Conservation (phyloP, 1,139 yeast genomes). For the Pichia sp. region DNA sequence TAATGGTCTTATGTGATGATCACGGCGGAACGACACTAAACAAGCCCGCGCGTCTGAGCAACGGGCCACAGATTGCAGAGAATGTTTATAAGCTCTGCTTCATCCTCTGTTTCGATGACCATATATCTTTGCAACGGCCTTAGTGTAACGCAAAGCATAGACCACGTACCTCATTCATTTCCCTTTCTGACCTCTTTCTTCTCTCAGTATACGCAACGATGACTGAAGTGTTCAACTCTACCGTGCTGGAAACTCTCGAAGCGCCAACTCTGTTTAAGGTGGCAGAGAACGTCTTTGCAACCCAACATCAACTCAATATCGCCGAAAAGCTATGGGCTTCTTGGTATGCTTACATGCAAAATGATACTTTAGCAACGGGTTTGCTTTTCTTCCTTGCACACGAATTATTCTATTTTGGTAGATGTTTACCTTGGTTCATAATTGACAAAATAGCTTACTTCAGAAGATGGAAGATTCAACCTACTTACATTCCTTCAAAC, state of each 20-base stretch:
- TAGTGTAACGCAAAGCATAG: no score
- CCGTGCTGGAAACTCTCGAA: conserved; percentile 17
- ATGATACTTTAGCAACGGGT: conserved; percentile 82
- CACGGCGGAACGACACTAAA: no score
- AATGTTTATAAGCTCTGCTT: no score
- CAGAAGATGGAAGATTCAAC: conserved; percentile 77
- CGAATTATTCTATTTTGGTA: conserved; percentile 76
- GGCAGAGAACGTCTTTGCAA: conserved; percentile 28
- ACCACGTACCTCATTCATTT: no score
- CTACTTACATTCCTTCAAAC: conserved; percentile 67
- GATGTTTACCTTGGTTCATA: conserved; percentile 84
- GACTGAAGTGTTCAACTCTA: conserved; percentile 27
- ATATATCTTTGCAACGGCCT: no score
- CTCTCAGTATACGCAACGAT: no score
- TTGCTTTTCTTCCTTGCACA: conserved; percentile 68
- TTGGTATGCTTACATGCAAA: conserved; percentile 70
- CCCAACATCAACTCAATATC: conserved; percentile 36
- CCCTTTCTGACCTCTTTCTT: no score
- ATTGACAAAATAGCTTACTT: conserved; percentile 73
- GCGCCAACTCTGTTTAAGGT: conserved; percentile 28
- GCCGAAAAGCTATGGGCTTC: conserved; percentile 71
- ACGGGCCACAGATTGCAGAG: no score
- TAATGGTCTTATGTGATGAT: no score
- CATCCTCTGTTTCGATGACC: no score
- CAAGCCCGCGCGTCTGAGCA: no score